Base-by-base conservation (phyloP, 2,329 filamentous ascomycete genomes). In the Colletotrichum gigasporum region DNA sequence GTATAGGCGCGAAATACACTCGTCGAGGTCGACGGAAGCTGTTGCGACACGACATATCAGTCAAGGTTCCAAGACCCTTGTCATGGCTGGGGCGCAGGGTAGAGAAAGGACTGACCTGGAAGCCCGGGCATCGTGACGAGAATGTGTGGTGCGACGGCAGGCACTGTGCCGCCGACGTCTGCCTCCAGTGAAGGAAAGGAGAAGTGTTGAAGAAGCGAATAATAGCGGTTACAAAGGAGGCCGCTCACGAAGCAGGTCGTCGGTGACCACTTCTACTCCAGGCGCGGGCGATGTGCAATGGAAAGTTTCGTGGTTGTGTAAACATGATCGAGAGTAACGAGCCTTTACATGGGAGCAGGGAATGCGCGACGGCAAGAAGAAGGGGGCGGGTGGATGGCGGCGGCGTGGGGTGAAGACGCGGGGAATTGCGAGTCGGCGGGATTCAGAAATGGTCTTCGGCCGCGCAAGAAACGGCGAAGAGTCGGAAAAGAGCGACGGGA, bases 1-100 rank as follows among this genome's bases (percentile, higher is more conserved):
- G 82, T 98, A 98, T 56, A 99, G 88, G 70, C 95, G 91, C 76
- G 93, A 90, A 81, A 99, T 98, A 82, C 96, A 99, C 87, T 98
- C 94, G 83, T 99, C 96, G 73, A 99, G 89, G 79, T 99, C 95
- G 81, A 99, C 94, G 80, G 93, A 97, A 72, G 92, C 94, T 97
- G 73, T 44, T 61, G 44, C 50, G 22, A 37, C 26, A 20, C 39
- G 26, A 16, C 3, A 24, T 22, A 52, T 68, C 34, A 62, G 45
- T 22, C 57, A 45, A 30, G 32, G 12, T 18, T 11, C 42, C 42
- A 42, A 45, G 34, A n/a, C n/a, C n/a, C n/a, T n/a, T n/a, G n/a
- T n/a, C n/a, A n/a, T n/a, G n/a, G n/a, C n/a, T n/a, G n/a, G n/a
- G n/a, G n/a, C n/a, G n/a, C n/a, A n/a, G n/a, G n/a, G n/a, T n/a